Conservation (phyloP, 2,329 filamentous ascomycete species). For the Epichloe sibirici region DNA sequence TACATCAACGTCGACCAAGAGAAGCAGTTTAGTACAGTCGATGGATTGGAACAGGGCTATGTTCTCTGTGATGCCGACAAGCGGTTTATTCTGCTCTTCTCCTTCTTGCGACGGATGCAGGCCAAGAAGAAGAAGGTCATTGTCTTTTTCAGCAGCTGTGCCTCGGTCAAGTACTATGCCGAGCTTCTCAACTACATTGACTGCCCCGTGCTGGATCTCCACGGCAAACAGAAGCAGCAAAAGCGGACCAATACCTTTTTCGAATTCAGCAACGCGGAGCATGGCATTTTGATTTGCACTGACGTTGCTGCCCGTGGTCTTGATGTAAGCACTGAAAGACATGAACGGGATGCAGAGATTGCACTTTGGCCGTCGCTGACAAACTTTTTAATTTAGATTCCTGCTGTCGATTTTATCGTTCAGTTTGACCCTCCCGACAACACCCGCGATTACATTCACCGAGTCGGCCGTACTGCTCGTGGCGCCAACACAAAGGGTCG, state of each 20-base stretch:
- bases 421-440: slow-evolving; percentile 94
- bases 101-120: slow-evolving; percentile 66
- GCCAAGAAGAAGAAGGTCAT: slow-evolving; percentile 95
- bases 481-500: slow-evolving; percentile 74
- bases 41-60: slow-evolving; percentile 90
- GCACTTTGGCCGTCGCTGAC: not conserved
- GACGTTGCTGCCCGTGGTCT: slow-evolving; percentile 92
- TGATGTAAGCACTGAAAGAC: slow-evolving; percentile 45
- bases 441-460: slow-evolving; percentile 84
- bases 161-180: slow-evolving; percentile 89
- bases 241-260: slow-evolving; percentile 99
- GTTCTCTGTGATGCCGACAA: slow-evolving; percentile 88
- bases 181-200: slow-evolving; percentile 98
- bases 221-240: slow-evolving; percentile 97
- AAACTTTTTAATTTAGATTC: slow-evolving; percentile 44
- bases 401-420: slow-evolving; percentile 89
- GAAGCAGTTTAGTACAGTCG: slow-evolving; percentile 83
- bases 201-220: slow-evolving; percentile 71
- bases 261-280: slow-evolving; percentile 68
- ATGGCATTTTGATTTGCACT: slow-evolving; percentile 86
- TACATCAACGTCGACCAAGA: slow-evolving; percentile 95
- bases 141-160: slow-evolving; percentile 88
- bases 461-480: slow-evolving; percentile 86
- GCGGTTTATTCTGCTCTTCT: slow-evolving; percentile 86
- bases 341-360: not conserved